Conservation (phyloP, 2,329 filamentous ascomycete genomes). For the Chrysosporium keratinophilum region DNA sequence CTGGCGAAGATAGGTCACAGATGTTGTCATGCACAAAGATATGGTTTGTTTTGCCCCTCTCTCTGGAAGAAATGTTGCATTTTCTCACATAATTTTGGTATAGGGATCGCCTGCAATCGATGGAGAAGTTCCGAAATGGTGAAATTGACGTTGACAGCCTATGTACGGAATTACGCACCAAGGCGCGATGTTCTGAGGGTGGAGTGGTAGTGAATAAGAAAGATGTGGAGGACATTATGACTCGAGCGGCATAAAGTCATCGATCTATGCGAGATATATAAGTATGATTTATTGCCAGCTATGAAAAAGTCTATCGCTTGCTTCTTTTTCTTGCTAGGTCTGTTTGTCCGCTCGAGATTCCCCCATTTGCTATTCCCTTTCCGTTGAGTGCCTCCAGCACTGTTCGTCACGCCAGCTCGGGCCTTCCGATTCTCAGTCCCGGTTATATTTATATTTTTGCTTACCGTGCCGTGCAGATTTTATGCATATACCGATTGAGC, state of each 20-base stretch:
- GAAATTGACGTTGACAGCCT: conserved; percentile 90
- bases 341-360: conserved; percentile 1
- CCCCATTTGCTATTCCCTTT: background rate
- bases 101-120: conserved; percentile 84
- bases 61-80: background rate
- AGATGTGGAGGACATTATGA: conserved; percentile 74
- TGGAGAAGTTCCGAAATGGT: conserved; percentile 76
- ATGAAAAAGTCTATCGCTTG: background rate
- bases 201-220: conserved; percentile 82
- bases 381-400: background rate
- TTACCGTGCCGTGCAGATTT: no score
- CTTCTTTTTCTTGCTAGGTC: background rate
- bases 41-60: conserved; percentile 53
- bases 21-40: conserved; percentile 82
- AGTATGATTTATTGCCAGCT: background rate
- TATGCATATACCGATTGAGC: no score
- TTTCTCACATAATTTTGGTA: conserved; percentile 3
- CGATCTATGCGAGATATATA: background rate
- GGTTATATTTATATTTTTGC: background rate
- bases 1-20: conserved; percentile 49
- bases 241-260: conserved; percentile 24
- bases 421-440: background rate
- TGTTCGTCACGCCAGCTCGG: background rate
- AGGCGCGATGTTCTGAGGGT: conserved; percentile 83
- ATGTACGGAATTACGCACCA: conserved; percentile 85